These are phyloP conservation scores for Lepiota brunneoincarnata DNA, from an alignment of 768 basidiomycete species.

Conservation along the genomic window DNA sequence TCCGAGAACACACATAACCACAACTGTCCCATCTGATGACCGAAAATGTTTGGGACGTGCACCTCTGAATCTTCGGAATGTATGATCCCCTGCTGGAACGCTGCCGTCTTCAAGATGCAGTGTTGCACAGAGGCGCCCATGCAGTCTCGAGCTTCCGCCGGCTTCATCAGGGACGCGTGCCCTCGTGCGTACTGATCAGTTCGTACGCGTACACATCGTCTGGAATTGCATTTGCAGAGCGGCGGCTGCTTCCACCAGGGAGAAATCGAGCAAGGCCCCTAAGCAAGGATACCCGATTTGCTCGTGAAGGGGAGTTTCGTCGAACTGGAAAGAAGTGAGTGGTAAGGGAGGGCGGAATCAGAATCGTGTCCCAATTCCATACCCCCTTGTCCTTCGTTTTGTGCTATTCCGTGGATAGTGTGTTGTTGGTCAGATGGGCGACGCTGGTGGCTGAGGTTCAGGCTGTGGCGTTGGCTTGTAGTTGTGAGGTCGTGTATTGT, in stretches of 20 bases:
- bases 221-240: too few relatives aligned
- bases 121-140: too few relatives aligned
- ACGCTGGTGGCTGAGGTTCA: neutral
- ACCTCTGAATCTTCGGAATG: too few relatives aligned
- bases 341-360: neutral
- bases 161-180: too few relatives aligned
- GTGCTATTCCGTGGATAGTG: neutral
- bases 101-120: too few relatives aligned
- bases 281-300: neutral
- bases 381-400: neutral
- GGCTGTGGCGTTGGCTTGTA: neutral
- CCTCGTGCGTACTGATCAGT: neutral
- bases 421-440: neutral
- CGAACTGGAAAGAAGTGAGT: neutral
- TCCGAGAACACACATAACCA: too few relatives aligned
- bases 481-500: neutral
- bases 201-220: neutral
- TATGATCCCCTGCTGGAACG: too few relatives aligned
- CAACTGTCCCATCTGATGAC: too few relatives aligned
- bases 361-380: neutral
- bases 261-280: too few relatives aligned
- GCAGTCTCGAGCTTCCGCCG: too few relatives aligned
- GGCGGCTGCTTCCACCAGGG: too few relatives aligned
- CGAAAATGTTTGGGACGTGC: too few relatives aligned
- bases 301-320: neutral